Evolutionary conservation across 2,329 filamentous ascomycete species (phyloP).

Genomic region (Diaporthe caulivora): DNA sequence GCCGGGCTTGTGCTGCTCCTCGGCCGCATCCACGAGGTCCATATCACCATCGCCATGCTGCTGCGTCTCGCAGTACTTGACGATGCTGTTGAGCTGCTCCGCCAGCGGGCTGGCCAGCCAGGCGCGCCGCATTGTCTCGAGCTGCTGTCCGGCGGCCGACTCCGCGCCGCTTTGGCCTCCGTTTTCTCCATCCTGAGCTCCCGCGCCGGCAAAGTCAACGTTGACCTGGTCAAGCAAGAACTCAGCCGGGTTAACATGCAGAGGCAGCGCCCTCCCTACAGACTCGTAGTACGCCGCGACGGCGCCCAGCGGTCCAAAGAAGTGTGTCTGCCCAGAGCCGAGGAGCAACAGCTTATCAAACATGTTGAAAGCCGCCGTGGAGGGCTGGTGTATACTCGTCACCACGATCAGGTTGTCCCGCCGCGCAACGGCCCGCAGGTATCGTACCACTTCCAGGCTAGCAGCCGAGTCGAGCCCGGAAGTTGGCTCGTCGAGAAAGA

Average conservation of each 20-base stretch:
- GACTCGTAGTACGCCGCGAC: slow-evolving; percentile 74
- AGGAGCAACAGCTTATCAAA: slow-evolving; percentile 85
- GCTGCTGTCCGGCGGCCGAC: slow-evolving; percentile 50
- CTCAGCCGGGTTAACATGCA: slow-evolving; percentile 83
- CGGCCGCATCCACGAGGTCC: slow-evolving; percentile 41
- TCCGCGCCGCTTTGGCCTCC: neutral
- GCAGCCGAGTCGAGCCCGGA: slow-evolving; percentile 85
- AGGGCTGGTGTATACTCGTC: slow-evolving; percentile 88
- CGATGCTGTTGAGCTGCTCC: slow-evolving; percentile 41
- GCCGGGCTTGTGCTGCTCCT: slow-evolving; percentile 55
- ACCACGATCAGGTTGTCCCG: slow-evolving; percentile 82
- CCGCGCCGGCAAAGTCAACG: slow-evolving; percentile 75
- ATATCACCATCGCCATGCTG: slow-evolving; percentile 40
- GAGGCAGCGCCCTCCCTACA: slow-evolving; percentile 72
- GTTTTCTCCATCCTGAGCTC: slow-evolving; percentile 50
- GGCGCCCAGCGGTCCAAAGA: slow-evolving; percentile 73
- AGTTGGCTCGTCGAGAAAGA: slow-evolving; percentile 89
- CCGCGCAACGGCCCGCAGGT: slow-evolving; percentile 75
- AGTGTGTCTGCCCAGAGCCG: slow-evolving; percentile 77
- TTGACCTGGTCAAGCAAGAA: slow-evolving; percentile 84
- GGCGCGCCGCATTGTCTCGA: slow-evolving; percentile 64
- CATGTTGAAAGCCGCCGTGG: slow-evolving; percentile 80
- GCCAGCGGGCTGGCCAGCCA: slow-evolving; percentile 64
- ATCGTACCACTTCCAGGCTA: slow-evolving; percentile 81
- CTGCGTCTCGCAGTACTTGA: slow-evolving; percentile 46